Conservation (phyloP, 2,329 filamentous ascomycete species). For the Intubia oerlemansii region DNA sequence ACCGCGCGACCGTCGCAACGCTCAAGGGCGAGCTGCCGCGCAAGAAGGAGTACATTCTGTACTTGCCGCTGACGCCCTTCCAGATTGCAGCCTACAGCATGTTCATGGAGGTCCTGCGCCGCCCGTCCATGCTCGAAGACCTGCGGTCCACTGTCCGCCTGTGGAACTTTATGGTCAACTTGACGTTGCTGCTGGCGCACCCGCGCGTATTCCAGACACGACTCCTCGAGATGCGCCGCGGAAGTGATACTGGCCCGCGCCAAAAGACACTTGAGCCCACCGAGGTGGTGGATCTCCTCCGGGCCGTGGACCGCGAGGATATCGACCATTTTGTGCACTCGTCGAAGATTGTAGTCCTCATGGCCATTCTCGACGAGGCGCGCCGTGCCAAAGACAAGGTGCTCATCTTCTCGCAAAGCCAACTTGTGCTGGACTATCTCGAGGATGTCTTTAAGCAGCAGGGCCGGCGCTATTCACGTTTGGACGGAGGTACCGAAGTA, state of each 20-base stretch:
- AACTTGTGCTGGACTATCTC: conserved; percentile 49
- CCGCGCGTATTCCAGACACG: conserved; percentile 24
- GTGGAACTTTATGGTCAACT: conserved; percentile 18
- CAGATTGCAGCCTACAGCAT: conserved; percentile 41
- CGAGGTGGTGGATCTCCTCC: conserved; percentile 12
- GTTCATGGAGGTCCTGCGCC: conserved; percentile 15
- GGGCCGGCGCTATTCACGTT: conserved; percentile 27
- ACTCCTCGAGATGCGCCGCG: conserved; percentile 11
- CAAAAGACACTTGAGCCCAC: conserved; percentile 10
- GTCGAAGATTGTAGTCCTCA: conserved; percentile 45
- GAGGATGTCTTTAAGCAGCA: conserved; percentile 29
- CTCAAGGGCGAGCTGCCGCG: conserved; percentile 45
- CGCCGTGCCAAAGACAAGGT: conserved; percentile 45
- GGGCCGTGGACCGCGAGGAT: conserved; percentile 18
- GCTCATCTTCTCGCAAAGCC: conserved; percentile 58
- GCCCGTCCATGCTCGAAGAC: neutral
- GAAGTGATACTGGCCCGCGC: neutral
- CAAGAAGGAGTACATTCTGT: conserved; percentile 69
- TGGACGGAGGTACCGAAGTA: conserved; percentile 46
- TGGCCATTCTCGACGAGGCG: conserved; percentile 46
- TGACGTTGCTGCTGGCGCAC: conserved; percentile 30
- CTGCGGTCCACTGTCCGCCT: conserved; percentile 8
- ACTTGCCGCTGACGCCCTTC: conserved; percentile 41
- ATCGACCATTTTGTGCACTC: conserved; percentile 32
- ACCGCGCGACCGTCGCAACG: conserved; percentile 46